phyloP scores from a whole-genome alignment of 768 basidiomycete genomes.

The Gloeopeniophorella convolvens region DNA sequence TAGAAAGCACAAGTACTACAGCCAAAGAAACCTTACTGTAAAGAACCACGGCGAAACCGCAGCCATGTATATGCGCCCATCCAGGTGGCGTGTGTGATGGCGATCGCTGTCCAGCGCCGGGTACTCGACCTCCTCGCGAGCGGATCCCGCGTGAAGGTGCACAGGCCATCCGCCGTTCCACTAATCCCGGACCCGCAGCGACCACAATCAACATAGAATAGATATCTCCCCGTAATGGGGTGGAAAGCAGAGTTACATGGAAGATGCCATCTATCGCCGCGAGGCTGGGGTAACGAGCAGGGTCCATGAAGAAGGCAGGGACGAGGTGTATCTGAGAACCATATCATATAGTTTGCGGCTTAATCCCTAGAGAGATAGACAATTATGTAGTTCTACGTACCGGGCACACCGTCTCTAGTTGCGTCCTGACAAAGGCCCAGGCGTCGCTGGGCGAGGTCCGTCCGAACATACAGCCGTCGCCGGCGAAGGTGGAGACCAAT shows the following conservation, averaged over 20 bases:
- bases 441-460: slow-evolving; percentile 21
- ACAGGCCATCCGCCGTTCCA: slow-evolving; percentile 29
- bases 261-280: slow-evolving; percentile 38
- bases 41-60: slow-evolving; percentile 77
- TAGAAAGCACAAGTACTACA: neutral
- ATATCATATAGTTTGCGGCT: neutral
- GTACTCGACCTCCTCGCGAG: slow-evolving; percentile 19
- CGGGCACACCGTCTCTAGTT: slow-evolving; percentile 27
- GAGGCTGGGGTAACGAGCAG: slow-evolving; percentile 29
- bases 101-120: slow-evolving; percentile 40
- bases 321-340: slow-evolving; percentile 26
- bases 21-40: slow-evolving; percentile 34
- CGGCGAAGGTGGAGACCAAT: slow-evolving; percentile 34
- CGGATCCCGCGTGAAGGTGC: slow-evolving; percentile 39
- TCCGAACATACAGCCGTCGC: slow-evolving; percentile 32
- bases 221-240: too few species aligned
- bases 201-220: slow-evolving; percentile 6
- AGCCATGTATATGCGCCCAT: slow-evolving; percentile 36
- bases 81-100: slow-evolving; percentile 46
- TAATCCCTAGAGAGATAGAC: neutral
- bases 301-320: slow-evolving; percentile 29
- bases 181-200: slow-evolving; percentile 18
- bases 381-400: slow-evolving; percentile 25
- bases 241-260: slow-evolving; percentile 26
- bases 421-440: slow-evolving; percentile 26